Conservation (phyloP, 208 protist genomes). For the Crithidia sp. region DNA sequence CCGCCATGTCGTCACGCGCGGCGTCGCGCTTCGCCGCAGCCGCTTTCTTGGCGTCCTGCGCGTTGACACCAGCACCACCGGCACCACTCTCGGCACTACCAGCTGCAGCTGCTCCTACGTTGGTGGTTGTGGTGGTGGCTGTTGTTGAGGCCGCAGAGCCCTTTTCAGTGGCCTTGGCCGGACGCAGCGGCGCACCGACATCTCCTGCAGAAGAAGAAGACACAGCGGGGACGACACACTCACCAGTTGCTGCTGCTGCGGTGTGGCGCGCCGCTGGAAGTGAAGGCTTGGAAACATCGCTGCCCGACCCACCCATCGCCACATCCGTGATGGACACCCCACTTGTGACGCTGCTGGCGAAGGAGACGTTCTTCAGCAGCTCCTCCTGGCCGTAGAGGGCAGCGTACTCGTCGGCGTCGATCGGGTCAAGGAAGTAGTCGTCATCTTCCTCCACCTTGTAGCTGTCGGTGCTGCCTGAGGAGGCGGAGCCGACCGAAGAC, state of each 20-base stretch:
- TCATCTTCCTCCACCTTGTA: constrained; percentile 47
- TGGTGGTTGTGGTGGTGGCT: too few relatives aligned
- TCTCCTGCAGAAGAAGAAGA: too few relatives aligned
- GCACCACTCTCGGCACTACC: neutral
- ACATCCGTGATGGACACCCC: constrained; percentile 28
- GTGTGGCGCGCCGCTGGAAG: too few relatives aligned
- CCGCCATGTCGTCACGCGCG: neutral
- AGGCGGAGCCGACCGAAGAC: constrained; percentile 11
- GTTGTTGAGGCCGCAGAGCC: too few relatives aligned
- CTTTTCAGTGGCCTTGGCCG: too few relatives aligned
- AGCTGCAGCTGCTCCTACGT: neutral
- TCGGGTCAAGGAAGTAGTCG: constrained; percentile 49
- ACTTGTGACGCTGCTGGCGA: constrained; percentile 46
- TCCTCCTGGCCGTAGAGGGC: constrained; percentile 33
- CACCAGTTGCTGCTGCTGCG: too few relatives aligned
- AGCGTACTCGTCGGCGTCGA: constrained; percentile 44
- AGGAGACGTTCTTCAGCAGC: constrained; percentile 38
- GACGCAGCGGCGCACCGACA: too few relatives aligned
- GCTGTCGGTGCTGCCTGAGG: constrained; percentile 28
- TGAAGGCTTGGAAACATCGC: constrained; percentile 4
- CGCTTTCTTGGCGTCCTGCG: neutral
- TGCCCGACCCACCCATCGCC: neutral
- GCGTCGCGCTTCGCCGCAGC: neutral
- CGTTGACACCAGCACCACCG: too few relatives aligned
- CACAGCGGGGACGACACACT: too few relatives aligned